Evolutionary conservation across 2,329 filamentous ascomycete genomes (phyloP).

Genomic region (Exophiala bonariae): DNA sequence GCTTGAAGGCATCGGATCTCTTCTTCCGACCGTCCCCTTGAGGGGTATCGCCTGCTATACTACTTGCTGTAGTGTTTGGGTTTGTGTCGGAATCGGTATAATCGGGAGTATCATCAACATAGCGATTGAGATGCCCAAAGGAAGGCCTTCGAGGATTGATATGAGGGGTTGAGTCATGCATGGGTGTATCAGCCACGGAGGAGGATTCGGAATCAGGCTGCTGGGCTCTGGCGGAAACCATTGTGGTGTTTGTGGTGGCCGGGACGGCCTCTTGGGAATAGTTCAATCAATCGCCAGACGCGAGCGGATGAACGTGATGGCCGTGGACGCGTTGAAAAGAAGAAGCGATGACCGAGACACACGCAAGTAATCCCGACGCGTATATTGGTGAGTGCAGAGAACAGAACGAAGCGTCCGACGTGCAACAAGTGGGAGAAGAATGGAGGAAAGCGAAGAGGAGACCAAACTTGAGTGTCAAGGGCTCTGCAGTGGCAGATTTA

Average conservation of each 20-base stretch:
- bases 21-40: conserved; percentile 75
- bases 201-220: conserved; percentile 40
- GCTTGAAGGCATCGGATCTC: conserved; percentile 81
- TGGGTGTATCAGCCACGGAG: conserved; percentile 44
- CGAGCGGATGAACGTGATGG: conserved; percentile 3
- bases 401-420: conserved; percentile 2
- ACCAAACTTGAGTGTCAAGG: too few species aligned
- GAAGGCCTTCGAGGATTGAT: conserved; percentile 25
- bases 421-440: too few species aligned
- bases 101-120: conserved; percentile 61
- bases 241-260: conserved; percentile 28
- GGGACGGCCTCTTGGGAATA: conserved; percentile 16
- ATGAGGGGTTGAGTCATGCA: conserved; percentile 25
- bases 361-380: not conserved
- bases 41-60: conserved; percentile 72
- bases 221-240: conserved; percentile 41
- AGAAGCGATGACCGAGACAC: conserved; percentile 1
- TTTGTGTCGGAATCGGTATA: conserved; percentile 68
- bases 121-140: conserved; percentile 28
- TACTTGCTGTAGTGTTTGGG: conserved; percentile 73
- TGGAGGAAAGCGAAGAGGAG: too few species aligned
- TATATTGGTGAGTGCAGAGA: not conserved
- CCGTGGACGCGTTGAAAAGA: conserved; percentile 3
- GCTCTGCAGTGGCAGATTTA: too few species aligned
- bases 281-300: conserved; percentile 17